A percentile compares a stretch with the other conserved stretches of the same genome.
phyloP scores from a whole-genome alignment of 179 eudicot genomes.

The Gypsophila paniculata region DNA sequence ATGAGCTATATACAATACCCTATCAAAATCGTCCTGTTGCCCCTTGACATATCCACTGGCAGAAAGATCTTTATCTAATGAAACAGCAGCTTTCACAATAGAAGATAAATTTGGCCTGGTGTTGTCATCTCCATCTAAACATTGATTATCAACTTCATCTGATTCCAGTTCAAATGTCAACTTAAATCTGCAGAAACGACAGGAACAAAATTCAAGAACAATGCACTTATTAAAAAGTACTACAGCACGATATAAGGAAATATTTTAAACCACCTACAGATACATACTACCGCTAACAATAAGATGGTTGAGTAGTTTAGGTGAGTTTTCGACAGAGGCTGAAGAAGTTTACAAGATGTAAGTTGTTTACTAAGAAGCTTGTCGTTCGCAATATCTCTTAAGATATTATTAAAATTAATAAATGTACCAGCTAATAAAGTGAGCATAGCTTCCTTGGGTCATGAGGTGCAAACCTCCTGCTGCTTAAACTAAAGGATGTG shows the following conservation, averaged over 20 bases:
- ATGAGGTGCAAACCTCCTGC: not conserved
- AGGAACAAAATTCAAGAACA: not conserved
- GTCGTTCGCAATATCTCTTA: not conserved
- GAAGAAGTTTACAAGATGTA: conserved; percentile 1
- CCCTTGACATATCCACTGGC: conserved; percentile 86
- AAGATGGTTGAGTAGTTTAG: not conserved
- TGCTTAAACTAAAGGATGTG: not conserved
- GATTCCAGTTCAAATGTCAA: conserved; percentile 47
- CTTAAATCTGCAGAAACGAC: conserved; percentile 56
- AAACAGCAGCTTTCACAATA: conserved; percentile 43
- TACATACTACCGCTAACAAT: not conserved
- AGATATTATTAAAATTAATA: not conserved
- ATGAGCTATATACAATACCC: conserved; percentile 37
- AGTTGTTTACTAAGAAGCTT: not conserved
- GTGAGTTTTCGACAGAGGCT: not conserved
- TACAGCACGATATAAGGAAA: not conserved
- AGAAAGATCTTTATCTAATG: conserved; percentile 79
- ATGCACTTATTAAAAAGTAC: not conserved
- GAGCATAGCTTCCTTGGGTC: not conserved
- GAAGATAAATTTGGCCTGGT: conserved; percentile 68
- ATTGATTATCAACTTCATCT: conserved; percentile 52
- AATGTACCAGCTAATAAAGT: not conserved
- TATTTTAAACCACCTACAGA: not conserved
- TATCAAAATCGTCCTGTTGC: conserved; percentile 67
- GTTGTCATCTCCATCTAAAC: conserved; percentile 42